Evolutionary conservation across 2,329 filamentous ascomycete genomes (phyloP).

Genomic region (Ascochyta fabae): DNA sequence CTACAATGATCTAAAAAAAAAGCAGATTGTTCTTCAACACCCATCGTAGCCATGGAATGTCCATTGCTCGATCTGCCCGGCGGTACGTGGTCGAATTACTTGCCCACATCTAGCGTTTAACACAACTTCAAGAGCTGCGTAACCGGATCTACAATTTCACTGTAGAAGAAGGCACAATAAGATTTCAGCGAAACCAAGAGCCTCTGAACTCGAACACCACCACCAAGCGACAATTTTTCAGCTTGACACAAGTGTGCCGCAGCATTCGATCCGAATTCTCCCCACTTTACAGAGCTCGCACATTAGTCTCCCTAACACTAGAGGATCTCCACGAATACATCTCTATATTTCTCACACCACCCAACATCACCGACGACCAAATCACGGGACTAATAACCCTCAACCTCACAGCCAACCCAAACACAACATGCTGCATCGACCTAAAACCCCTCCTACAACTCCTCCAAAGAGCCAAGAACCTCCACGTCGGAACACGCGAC

Average conservation of each 20-base stretch:
- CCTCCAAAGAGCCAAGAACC: not conserved
- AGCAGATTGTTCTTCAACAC: not conserved
- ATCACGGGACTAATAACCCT: not conserved
- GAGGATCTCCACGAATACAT: slow-evolving; percentile 1
- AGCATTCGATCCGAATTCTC: not conserved
- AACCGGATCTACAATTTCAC: slow-evolving; percentile 4
- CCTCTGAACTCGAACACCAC: not conserved
- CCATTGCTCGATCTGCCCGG: slow-evolving; percentile 1
- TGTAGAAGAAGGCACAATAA: not conserved
- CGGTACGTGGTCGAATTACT: not conserved
- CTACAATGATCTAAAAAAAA: not conserved
- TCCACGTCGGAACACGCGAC: not conserved
- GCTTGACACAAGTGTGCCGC: slow-evolving; percentile 3
- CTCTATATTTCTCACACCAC: not conserved
- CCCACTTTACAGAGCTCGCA: not conserved
- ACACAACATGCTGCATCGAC: not conserved
- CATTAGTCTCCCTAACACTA: not conserved
- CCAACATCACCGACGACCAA: not conserved
- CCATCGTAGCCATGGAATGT: not conserved
- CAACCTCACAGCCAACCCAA: not conserved
- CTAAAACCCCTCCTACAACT: slow-evolving; percentile 1
- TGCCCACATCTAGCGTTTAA: not conserved
- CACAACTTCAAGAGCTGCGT: not conserved
- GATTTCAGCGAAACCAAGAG: not conserved
- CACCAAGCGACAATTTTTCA: not conserved